These are phyloP conservation scores for Aureobasidium sp. DNA, from an alignment of 2,329 filamentous ascomycete species.

Conservation along the genomic window DNA sequence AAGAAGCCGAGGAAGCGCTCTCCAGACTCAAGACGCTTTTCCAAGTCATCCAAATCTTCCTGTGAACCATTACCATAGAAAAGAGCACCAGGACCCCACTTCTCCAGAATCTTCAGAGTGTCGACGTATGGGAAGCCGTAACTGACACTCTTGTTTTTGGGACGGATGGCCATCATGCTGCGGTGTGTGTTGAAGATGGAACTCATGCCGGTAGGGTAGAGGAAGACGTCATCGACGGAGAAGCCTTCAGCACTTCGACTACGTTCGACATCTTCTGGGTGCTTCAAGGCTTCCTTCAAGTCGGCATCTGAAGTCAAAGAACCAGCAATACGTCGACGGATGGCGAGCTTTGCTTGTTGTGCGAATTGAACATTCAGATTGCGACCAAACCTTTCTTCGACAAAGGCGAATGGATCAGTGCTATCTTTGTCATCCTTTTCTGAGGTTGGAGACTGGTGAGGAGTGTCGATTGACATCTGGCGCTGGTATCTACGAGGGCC, in stretches of 20 bases:
- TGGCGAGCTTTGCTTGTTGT: constrained; percentile 74
- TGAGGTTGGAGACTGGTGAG: constrained; percentile 20
- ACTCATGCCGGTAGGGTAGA: constrained; percentile 90
- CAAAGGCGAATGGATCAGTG: constrained; percentile 68
- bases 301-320: constrained; percentile 69
- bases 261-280: constrained; percentile 31
- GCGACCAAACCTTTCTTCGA: constrained; percentile 90
- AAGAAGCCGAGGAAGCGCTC: constrained; percentile 78
- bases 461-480: constrained; percentile 39
- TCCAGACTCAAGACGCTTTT: constrained; percentile 60
- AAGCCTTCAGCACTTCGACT: constrained; percentile 52
- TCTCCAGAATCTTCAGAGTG: constrained; percentile 88
- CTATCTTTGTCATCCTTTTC: constrained; percentile 29
- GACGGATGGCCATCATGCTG: constrained; percentile 58
- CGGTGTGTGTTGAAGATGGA: constrained; percentile 86
- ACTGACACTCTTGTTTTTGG: constrained; percentile 67
- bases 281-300: constrained; percentile 50
- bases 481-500: constrained; percentile 78
- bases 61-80: constrained; percentile 80
- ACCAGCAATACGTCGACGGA: constrained; percentile 80
- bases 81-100: constrained; percentile 80
- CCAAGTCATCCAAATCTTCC: constrained; percentile 76
- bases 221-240: constrained; percentile 77
- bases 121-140: constrained; percentile 98
- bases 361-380: constrained; percentile 78